Percentiles rank a stretch among this genome's conserved stretches.
Conservation (phyloP, 192 early-diverging fungal species). For the Phlyctochytrium arcticum region DNA sequence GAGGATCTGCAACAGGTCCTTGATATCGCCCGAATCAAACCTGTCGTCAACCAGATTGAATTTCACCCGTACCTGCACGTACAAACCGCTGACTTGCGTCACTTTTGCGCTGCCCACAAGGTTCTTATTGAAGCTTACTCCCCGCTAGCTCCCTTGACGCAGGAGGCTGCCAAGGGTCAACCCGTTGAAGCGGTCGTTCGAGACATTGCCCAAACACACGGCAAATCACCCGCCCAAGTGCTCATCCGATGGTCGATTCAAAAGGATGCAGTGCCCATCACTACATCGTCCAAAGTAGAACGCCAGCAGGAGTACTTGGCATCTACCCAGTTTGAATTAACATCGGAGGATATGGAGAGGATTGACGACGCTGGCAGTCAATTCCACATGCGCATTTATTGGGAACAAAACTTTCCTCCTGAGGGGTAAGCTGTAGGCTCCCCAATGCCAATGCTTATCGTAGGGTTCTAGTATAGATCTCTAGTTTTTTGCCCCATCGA, state of each 20-base stretch:
- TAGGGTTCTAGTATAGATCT: too few relatives aligned
- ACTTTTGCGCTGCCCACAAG: conserved; percentile 63
- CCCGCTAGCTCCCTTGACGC: conserved; percentile 77
- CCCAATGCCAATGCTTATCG: too few relatives aligned
- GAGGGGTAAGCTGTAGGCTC: too few relatives aligned
- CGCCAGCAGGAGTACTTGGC: too few relatives aligned
- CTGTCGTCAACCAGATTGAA: conserved; percentile 86
- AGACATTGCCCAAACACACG: conserved; percentile 66
- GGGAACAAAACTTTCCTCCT: too few relatives aligned
- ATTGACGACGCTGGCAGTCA: too few relatives aligned
- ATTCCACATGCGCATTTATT: too few relatives aligned
- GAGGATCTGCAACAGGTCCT: conserved; percentile 59
- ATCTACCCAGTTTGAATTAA: too few relatives aligned
- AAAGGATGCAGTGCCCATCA: conserved; percentile 72
- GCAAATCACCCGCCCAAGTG: conserved; percentile 65
- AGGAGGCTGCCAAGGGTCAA: conserved; percentile 13
- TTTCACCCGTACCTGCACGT: conserved; percentile 73
- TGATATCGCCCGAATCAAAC: conserved; percentile 58
- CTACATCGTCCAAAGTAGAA: conserved; percentile 77
- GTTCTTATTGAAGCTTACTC: conserved; percentile 80
- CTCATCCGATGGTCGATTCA: conserved; percentile 70
- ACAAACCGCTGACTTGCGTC: conserved; percentile 61
- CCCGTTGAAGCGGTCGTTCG: conserved; percentile 36
- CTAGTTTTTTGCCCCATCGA: too few relatives aligned
- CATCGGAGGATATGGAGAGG: too few relatives aligned